These are phyloP conservation scores for Xylaria castorea DNA, from an alignment of 495 filamentous ascomycete genomes.

Conservation along the genomic window DNA sequence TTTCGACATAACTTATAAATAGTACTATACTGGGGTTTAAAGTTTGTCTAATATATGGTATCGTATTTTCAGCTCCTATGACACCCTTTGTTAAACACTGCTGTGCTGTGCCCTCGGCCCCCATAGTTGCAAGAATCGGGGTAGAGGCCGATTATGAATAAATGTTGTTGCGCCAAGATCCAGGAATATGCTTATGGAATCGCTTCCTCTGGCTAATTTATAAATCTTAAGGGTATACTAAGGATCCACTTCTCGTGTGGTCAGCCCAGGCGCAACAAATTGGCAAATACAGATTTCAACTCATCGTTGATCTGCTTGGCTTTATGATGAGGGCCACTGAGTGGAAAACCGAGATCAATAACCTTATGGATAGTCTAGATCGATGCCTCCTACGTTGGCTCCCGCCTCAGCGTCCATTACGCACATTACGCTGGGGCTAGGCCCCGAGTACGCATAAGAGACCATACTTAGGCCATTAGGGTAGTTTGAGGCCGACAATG, in stretches of 20 bases:
- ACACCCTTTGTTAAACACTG: not conserved
- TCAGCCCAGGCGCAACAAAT: not conserved
- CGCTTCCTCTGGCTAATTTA: too few relatives aligned
- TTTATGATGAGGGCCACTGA: not conserved
- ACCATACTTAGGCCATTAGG: not conserved
- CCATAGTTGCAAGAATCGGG: not conserved
- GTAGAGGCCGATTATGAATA: not conserved
- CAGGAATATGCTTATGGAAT: not conserved
- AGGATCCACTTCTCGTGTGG: not conserved
- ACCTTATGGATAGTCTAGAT: not conserved
- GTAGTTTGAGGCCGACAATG: not conserved
- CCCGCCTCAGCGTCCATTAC: not conserved
- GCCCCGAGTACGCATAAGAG: constrained; percentile 4
- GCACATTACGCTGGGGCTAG: constrained; percentile 1
- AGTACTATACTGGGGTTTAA: too few relatives aligned
- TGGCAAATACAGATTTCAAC: not conserved
- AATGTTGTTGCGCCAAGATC: not conserved
- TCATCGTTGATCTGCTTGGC: not conserved
- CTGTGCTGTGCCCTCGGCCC: not conserved
- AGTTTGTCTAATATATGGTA: too few relatives aligned
- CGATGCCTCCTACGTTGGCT: not conserved
- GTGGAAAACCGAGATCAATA: not conserved
- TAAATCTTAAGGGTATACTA: too few relatives aligned
- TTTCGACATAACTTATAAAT: not conserved
- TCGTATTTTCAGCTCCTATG: not conserved